Conservation (phyloP, 1,284 basidiomycete species). For the Exobasidium cylindrosporum region DNA sequence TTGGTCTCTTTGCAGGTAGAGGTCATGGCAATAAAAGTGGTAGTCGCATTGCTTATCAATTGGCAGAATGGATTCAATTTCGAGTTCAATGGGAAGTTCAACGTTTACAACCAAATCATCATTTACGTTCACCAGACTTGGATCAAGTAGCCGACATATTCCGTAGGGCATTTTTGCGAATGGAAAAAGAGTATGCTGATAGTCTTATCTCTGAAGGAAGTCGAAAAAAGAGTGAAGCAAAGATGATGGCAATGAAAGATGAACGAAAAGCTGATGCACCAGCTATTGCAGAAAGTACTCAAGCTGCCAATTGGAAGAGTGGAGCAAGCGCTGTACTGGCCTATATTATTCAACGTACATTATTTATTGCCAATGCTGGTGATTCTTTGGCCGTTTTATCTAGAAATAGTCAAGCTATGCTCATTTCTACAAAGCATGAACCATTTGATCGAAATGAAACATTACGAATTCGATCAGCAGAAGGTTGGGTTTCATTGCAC, state of each 20-base stretch:
- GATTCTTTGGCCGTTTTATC: slow-evolving; percentile 86
- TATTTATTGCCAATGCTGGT: slow-evolving; percentile 89
- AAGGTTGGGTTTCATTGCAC: slow-evolving; percentile 93
- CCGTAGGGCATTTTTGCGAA: slow-evolving; percentile 46
- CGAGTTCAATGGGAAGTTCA: slow-evolving; percentile 40
- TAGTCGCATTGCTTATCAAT: slow-evolving; percentile 62
- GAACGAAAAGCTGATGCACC: slow-evolving; percentile 18
- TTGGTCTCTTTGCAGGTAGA: slow-evolving; percentile 79
- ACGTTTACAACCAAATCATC: neutral
- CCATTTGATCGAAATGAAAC: slow-evolving; percentile 86
- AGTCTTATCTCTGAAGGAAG: slow-evolving; percentile 43
- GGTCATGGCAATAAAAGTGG: slow-evolving; percentile 60
- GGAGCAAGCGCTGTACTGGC: slow-evolving; percentile 77
- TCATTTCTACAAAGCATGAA: slow-evolving; percentile 80
- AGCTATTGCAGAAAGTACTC: slow-evolving; percentile 31
- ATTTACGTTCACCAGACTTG: slow-evolving; percentile 16
- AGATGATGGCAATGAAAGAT: slow-evolving; percentile 1
- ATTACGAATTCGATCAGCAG: slow-evolving; percentile 79
- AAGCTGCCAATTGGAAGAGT: slow-evolving; percentile 39
- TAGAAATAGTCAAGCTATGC: slow-evolving; percentile 67
- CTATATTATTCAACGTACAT: slow-evolving; percentile 75
- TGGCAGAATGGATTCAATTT: slow-evolving; percentile 42
- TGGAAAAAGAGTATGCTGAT: slow-evolving; percentile 50
- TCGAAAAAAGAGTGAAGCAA: slow-evolving; percentile 33
- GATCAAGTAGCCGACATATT: slow-evolving; percentile 37